Percentiles rank a stretch among this genome's conserved stretches.
Conservation (phyloP, 352 stramenopile species). For the Hyaloperonospora brassicae region DNA sequence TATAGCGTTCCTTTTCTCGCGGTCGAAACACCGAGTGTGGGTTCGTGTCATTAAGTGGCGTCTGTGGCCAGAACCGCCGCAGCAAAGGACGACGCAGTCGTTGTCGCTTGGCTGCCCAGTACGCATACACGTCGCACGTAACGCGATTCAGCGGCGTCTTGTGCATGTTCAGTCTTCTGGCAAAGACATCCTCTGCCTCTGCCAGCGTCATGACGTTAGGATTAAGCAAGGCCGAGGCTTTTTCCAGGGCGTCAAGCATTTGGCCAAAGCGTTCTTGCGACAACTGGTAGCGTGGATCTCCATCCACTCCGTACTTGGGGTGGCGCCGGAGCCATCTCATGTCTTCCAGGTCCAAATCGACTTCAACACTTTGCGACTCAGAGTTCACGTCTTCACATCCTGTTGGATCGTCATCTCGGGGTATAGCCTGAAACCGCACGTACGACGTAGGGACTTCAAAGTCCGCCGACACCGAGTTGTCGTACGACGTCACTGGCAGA, state of each 20-base stretch:
- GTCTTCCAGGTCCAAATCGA: conserved; percentile 77
- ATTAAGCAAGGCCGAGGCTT: conserved; percentile 72
- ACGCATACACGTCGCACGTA: conserved; percentile 87
- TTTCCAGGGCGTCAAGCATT: conserved; percentile 87
- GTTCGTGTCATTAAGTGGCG: conserved; percentile 95
- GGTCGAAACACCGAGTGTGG: conserved; percentile 97
- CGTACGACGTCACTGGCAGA: conserved; percentile 54
- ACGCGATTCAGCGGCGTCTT: conserved; percentile 69
- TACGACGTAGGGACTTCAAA: conserved; percentile 77
- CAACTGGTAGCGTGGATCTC: conserved; percentile 75
- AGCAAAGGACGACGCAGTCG: conserved; percentile 90
- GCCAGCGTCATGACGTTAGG: conserved; percentile 63
- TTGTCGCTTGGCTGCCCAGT: conserved; percentile 93
- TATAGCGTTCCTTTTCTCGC: conserved; percentile 96
- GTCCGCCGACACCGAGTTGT: conserved; percentile 52
- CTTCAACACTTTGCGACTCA: conserved; percentile 47
- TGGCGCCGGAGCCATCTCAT: conserved; percentile 83
- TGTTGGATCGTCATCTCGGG: conserved; percentile 22
- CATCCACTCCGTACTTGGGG: conserved; percentile 73
- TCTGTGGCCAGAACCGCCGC: conserved; percentile 93
- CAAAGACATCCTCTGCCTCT: conserved; percentile 68
- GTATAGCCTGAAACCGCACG: conserved; percentile 71
- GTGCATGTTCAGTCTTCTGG: conserved; percentile 50
- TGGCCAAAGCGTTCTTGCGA: conserved; percentile 50
- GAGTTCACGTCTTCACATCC: conserved; percentile 18